Evolutionary conservation across 2,329 filamentous ascomycete genomes (phyloP).

Genomic region (Fonsecaea pedrosoi): DNA sequence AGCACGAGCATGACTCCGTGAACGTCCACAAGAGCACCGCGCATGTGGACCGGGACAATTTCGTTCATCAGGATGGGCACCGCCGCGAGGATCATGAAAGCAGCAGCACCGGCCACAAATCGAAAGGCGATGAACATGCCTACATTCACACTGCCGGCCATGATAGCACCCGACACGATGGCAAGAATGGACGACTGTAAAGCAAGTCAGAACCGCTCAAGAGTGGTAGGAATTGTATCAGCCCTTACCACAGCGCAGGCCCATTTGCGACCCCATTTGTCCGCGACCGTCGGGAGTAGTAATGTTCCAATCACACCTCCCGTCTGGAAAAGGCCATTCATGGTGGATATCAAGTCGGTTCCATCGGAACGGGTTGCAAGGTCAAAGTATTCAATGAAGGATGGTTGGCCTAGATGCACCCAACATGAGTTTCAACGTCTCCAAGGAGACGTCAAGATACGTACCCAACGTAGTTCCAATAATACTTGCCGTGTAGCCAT

Average conservation of each 20-base stretch:
- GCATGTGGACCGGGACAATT: slow-evolving; percentile 33
- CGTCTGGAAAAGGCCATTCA: slow-evolving; percentile 34
- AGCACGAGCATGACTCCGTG: slow-evolving; percentile 34
- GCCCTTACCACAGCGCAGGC: slow-evolving; percentile 31
- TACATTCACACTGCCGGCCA: slow-evolving; percentile 32
- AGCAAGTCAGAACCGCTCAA: slow-evolving; percentile 4
- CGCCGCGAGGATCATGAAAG: slow-evolving; percentile 38
- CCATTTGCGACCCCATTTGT: slow-evolving; percentile 37
- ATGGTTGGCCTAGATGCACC: slow-evolving; percentile 46
- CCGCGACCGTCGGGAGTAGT: slow-evolving; percentile 30
- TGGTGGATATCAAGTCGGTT: slow-evolving; percentile 35
- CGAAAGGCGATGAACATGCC: slow-evolving; percentile 38
- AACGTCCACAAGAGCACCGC: slow-evolving; percentile 36
- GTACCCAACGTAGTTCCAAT: slow-evolving; percentile 40
- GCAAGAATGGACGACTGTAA: slow-evolving; percentile 26
- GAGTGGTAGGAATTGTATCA: not conserved
- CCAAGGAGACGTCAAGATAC: not conserved
- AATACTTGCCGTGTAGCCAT: slow-evolving; percentile 37
- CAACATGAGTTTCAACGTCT: not conserved
- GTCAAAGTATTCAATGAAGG: slow-evolving; percentile 49
- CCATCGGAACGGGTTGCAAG: slow-evolving; percentile 31
- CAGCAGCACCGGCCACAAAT: slow-evolving; percentile 34
- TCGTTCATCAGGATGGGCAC: slow-evolving; percentile 38
- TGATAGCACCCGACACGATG: slow-evolving; percentile 31
- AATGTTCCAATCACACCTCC: slow-evolving; percentile 34